phyloP scores from a whole-genome alignment of 345 rosid species.

The Eucalyptus albens region DNA sequence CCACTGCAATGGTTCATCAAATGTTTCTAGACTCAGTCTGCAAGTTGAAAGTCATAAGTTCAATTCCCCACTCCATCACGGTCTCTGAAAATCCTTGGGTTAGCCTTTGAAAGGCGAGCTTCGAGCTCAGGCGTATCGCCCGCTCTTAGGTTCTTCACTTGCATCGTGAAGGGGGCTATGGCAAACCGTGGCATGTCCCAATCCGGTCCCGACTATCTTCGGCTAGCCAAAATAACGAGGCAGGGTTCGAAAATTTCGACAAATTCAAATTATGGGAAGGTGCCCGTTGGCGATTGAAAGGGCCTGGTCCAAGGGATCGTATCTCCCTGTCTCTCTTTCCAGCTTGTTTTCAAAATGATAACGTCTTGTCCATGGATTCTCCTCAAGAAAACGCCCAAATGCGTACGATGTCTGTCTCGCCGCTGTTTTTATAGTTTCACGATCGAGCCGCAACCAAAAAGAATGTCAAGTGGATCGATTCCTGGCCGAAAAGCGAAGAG shows the following conservation, averaged over 20 bases:
- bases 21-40: neutral
- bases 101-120: neutral
- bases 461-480: neutral
- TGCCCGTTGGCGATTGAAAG: neutral
- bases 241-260: neutral
- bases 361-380: neutral
- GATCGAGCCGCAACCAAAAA: neutral
- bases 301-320: neutral
- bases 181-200: neutral
- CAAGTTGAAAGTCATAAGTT: neutral
- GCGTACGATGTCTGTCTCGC: neutral
- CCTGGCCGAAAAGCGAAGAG: neutral
- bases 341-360: neutral
- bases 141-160: neutral
- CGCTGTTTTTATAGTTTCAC: neutral
- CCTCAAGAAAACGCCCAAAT: neutral
- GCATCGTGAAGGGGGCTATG: neutral
- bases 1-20: neutral
- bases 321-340: neutral
- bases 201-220: neutral
- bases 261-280: neutral
- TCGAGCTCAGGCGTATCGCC: neutral
- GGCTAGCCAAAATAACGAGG: neutral
- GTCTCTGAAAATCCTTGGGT: neutral
- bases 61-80: neutral